These are phyloP conservation scores for Boechera retrofracta DNA, from an alignment of 345 rosid species.

Conservation along the genomic window DNA sequence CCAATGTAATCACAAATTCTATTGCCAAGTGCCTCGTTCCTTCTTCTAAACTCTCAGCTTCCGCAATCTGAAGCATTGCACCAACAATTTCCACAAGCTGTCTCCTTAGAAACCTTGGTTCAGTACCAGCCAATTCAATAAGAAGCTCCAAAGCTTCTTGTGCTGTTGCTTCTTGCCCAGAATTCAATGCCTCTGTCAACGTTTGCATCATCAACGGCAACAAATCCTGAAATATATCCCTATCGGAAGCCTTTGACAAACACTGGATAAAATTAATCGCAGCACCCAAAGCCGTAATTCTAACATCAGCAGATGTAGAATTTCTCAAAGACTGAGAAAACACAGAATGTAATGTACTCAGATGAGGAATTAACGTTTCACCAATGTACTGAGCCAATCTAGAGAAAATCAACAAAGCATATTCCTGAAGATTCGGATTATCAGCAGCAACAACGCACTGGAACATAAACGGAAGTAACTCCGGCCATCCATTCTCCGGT, in stretches of 20 bases:
- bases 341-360: conserved; percentile 56
- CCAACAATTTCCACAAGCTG: conserved; percentile 69
- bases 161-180: conserved; percentile 61
- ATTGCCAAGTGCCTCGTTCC: conserved; percentile 68
- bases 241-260: conserved; percentile 49
- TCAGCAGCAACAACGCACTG: conserved; percentile 58
- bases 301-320: conserved; percentile 51
- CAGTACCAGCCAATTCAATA: conserved; percentile 70
- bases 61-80: conserved; percentile 73
- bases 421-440: conserved; percentile 56
- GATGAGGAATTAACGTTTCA: conserved; percentile 53
- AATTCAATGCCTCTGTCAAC: conserved; percentile 67
- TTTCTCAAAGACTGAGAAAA: conserved; percentile 54
- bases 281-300: conserved; percentile 62
- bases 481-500: conserved; percentile 62
- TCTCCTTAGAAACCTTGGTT: conserved; percentile 65
- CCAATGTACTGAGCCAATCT: conserved; percentile 68
- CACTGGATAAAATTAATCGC: conserved; percentile 65
- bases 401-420: conserved; percentile 63
- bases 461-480: conserved; percentile 65
- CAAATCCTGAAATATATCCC: conserved; percentile 68
- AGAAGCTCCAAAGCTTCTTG: conserved; percentile 75
- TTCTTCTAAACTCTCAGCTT: conserved; percentile 71
- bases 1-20: conserved; percentile 67
- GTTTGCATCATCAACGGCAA: conserved; percentile 67